Base-by-base conservation (phyloP, 805 yeast genomes). In the Saccharomycopsis sp. region DNA sequence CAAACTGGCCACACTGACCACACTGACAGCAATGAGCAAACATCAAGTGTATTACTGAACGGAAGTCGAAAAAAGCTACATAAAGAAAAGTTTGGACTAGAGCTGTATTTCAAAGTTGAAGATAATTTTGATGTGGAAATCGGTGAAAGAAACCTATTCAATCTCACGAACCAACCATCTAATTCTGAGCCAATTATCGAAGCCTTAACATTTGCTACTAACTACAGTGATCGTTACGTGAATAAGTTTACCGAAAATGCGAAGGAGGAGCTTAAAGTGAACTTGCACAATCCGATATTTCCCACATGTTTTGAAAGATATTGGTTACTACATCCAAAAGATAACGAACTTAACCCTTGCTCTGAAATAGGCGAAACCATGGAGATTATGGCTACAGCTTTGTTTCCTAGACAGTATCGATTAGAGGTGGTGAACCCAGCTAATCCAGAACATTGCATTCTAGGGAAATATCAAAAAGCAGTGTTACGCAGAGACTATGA, bases 281-380 rank as follows among this genome's bases (percentile, higher is more conserved):
- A 8, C 7, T 21, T 42, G 21, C 35, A 42, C 27, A 37, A 32
- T 35, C 40, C 41, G 2, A 11, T 45, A 8, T 22, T 39, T 3
- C 20, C 17, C 8, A 28, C 22, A 1, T 27, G 21, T 22, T 20
- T 16, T 11, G 51, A 48, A 26, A 20, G 32, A 4, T 44, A 22
- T 28, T 17, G 22, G 11, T 29, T 48, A 26, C 9, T 41, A 1
- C 9, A 63, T 13, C 75, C 81, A 4, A 75, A 74, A 48, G 70
- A 70, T 48, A 75, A 75, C 43, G 79, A 73, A 47, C 65, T 77
- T 33, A 79, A 80, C 54, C 85, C 88, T 3, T 63, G 79, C 38
- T 72, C 67, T 40, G 90, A 83, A 53, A 68, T 82, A 43, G 81
- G 77, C 3, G 66, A 65, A 44, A 56, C 61, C 22, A 72, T 75